Percentiles rank a stretch among this genome's conserved stretches.
Evolutionary conservation across 495 filamentous ascomycete species (phyloP).

Genomic region (Aspergillus ostianus): DNA sequence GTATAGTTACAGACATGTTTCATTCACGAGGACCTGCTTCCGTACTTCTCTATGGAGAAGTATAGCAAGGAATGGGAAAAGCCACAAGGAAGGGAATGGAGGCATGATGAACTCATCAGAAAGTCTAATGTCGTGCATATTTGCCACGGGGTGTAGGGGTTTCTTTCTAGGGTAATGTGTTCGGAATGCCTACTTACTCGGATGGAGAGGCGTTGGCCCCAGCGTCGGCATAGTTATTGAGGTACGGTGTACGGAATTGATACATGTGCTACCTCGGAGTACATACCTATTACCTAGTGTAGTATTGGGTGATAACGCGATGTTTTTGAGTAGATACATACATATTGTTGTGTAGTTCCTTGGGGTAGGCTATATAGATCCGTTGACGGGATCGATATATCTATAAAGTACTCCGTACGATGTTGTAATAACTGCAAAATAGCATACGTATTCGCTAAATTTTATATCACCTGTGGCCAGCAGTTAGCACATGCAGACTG

Average conservation of each 20-base stretch:
- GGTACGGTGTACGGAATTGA: background rate
- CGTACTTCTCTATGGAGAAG: no score
- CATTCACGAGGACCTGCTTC: no score
- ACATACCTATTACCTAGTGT: background rate
- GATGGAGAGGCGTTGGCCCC: background rate
- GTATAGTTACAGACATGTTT: no score
- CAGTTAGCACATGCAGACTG: no score
- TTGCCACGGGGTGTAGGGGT: background rate
- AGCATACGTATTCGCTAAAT: no score
- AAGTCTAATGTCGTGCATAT: conserved; percentile 3
- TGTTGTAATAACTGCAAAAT: no score
- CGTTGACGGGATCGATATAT: background rate
- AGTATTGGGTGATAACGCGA: background rate
- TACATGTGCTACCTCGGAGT: background rate
- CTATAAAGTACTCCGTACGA: no score
- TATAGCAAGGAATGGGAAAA: no score
- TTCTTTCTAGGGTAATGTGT: background rate
- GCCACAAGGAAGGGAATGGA: no score
- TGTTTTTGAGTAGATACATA: background rate
- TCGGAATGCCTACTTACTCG: background rate
- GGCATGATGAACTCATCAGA: conserved; percentile 1
- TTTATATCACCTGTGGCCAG: no score
- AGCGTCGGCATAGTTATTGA: background rate
- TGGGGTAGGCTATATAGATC: background rate
- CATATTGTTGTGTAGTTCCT: no score